Evolutionary conservation across 305 asterid genomes (phyloP).

Genomic region (Fraxinus xanthoxyloides): DNA sequence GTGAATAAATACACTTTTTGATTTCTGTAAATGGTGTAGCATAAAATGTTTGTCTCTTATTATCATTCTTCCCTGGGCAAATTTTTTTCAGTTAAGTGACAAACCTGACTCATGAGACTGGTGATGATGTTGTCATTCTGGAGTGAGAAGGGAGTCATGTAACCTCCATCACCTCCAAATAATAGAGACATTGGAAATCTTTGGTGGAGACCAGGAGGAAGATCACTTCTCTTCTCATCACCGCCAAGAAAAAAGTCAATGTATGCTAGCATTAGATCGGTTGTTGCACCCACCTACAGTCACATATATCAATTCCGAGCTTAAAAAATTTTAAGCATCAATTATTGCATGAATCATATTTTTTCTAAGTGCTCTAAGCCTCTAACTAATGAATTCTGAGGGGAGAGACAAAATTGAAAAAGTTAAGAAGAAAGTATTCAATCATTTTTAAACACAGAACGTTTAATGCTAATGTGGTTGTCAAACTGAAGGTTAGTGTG

Average conservation of each 20-base stretch:
- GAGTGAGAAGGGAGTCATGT: slow-evolving; percentile 88
- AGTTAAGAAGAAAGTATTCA: not conserved
- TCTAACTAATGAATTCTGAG: slow-evolving; percentile 9
- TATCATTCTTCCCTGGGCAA: slow-evolving; percentile 1
- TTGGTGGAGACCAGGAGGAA: slow-evolving; percentile 81
- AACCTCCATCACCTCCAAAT: slow-evolving; percentile 97
- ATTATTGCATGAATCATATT: not conserved
- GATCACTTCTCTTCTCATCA: slow-evolving; percentile 90
- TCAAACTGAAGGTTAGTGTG: not conserved
- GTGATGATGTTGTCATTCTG: slow-evolving; percentile 83
- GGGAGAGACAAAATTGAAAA: not conserved
- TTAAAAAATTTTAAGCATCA: slow-evolving; percentile 5
- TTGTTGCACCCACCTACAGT: slow-evolving; percentile 88
- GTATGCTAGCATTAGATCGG: slow-evolving; percentile 94
- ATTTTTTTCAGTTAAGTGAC: slow-evolving; percentile 23
- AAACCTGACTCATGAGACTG: slow-evolving; percentile 98
- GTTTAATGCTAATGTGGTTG: not conserved
- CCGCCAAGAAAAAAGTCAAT: slow-evolving; percentile 97
- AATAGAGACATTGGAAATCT: slow-evolving; percentile 85
- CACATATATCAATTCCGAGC: slow-evolving; percentile 18
- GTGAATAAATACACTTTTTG: slow-evolving; percentile 10
- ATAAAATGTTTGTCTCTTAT: slow-evolving; percentile 1
- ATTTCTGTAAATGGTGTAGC: not conserved
- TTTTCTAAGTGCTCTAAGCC: not conserved
- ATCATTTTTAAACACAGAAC: not conserved